phyloP scores from a whole-genome alignment of 1,139 yeast species.

The Blastobotrys persicus region DNA sequence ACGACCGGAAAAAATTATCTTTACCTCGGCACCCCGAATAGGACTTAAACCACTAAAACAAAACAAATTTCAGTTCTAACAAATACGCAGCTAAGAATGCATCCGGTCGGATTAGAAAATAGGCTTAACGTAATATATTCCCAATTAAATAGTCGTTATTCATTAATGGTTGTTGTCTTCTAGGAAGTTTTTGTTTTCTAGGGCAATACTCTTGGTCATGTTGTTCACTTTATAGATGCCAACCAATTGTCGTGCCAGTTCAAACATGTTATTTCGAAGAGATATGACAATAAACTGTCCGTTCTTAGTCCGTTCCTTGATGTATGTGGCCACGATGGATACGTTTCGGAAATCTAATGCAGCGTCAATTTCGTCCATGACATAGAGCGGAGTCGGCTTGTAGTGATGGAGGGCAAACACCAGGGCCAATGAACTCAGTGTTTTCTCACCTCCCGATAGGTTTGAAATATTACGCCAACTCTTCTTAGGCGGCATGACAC shows the following conservation, averaged over 20 bases:
- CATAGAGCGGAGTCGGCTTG: constrained; percentile 96
- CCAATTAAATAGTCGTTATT: not conserved
- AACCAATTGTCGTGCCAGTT: constrained; percentile 86
- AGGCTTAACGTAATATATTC: too few species aligned
- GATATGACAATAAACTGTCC: constrained; percentile 97
- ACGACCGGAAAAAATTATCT: not conserved
- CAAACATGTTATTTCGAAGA: constrained; percentile 95
- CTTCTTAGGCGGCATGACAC: constrained; percentile 99
- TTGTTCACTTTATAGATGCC: constrained; percentile 94
- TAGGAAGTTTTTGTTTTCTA: constrained; percentile 53
- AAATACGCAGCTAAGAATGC: too few species aligned
- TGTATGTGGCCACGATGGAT: constrained; percentile 94
- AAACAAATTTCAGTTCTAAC: too few species aligned
- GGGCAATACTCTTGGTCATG: constrained; percentile 81
- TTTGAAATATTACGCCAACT: constrained; percentile 96
- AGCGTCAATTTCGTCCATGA: constrained; percentile 99
- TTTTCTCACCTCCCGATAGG: constrained; percentile 96
- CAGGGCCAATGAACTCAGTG: constrained; percentile 88
- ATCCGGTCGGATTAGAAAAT: too few species aligned
- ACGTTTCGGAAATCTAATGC: constrained; percentile 97
- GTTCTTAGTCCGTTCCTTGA: constrained; percentile 90
- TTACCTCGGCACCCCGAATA: not conserved
- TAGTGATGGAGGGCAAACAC: constrained; percentile 96
- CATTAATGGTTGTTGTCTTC: not conserved
- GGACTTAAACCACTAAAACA: too few species aligned